phyloP scores from a whole-genome alignment of 345 rosid species.

The Arabis alpina region DNA sequence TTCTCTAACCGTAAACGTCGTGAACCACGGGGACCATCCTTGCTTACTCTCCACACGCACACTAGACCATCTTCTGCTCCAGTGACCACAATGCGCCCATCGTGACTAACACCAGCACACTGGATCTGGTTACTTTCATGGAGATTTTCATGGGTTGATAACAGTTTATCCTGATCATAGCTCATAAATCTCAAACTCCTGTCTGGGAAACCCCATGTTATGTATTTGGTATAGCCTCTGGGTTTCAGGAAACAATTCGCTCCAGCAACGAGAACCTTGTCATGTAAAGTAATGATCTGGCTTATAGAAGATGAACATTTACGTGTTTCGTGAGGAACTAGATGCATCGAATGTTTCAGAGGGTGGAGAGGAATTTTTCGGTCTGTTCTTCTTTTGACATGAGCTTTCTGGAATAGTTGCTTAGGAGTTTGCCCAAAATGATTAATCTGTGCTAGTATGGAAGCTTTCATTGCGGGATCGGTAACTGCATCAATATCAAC shows the following conservation, averaged over 20 bases:
- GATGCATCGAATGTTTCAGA: conserved; percentile 78
- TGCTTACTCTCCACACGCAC: conserved; percentile 86
- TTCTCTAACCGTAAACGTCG: conserved; percentile 72
- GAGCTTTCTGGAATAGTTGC: conserved; percentile 93
- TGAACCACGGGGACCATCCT: conserved; percentile 62
- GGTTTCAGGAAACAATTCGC: conserved; percentile 83
- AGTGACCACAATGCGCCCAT: conserved; percentile 87
- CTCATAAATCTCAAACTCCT: conserved; percentile 94
- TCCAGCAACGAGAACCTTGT: conserved; percentile 84
- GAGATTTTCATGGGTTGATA: conserved; percentile 96
- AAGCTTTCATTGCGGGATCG: conserved; percentile 99
- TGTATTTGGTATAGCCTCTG: conserved; percentile 79
- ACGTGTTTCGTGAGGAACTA: conserved; percentile 87
- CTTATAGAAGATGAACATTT: conserved; percentile 70
- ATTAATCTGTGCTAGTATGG: conserved; percentile 97
- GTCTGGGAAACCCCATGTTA: conserved; percentile 98
- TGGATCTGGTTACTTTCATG: conserved; percentile 93
- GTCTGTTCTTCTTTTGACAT: conserved; percentile 77
- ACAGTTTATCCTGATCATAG: conserved; percentile 94
- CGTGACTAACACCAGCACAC: conserved; percentile 86
- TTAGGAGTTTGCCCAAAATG: conserved; percentile 99
- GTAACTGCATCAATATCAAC: conserved; percentile 98
- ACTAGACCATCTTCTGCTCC: conserved; percentile 95
- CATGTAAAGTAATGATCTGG: conserved; percentile 78
- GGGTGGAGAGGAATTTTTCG: conserved; percentile 85